Evolutionary conservation across 139 green algal species (phyloP), one percentile per base, ranked within the genome.

Genomic region (Bryopsis sp.): DNA sequence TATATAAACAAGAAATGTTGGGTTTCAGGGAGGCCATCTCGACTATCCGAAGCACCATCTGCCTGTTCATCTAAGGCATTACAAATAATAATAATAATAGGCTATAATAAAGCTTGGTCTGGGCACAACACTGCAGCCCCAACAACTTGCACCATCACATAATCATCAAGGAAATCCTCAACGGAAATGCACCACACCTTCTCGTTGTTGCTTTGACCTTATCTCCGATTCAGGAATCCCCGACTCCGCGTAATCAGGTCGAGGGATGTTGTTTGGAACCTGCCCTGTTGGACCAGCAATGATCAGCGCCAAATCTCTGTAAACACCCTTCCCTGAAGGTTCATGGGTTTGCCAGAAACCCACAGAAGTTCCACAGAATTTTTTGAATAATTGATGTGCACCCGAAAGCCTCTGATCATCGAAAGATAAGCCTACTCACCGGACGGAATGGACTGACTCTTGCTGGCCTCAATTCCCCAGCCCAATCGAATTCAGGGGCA

Each of bases 401-500:
- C n/a, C 50, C 8, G 34, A 63, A 34, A 68, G 34, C 19, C 39
- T 0, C 38, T 19, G 39, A 31, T 26, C 60, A 54, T 68, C 34
- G 50, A 26, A 61, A 68, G 0, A 61, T 6, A 0, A 43, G 19
- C n/a, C 15, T 24, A 6, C 34, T 26, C 73, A 94, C 89, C 72
- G 77, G 47, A 3, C 91, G 75, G 15, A 33, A 67, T 0, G 87
- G 90, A 3, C 79, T 78, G 22, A 97, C 88, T 5, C 73, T 70
- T 33, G 80, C 67, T 0, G 93, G 93, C 58, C 93, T 71, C 46
- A 98, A 79, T 2, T 70, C 34, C 0, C 93, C 93, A 11, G 91
- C 96, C 88, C 89, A 98, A 15, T 74, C 63, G 64, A 90, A 98
- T 26, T 75, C 29, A 0, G 93, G 93, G 74, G 90, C 84, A 4